Evolutionary conservation across 1,139 yeast species (phyloP), one percentile per base, ranked within the genome.

Genomic region (Protomyces pachydermus): DNA sequence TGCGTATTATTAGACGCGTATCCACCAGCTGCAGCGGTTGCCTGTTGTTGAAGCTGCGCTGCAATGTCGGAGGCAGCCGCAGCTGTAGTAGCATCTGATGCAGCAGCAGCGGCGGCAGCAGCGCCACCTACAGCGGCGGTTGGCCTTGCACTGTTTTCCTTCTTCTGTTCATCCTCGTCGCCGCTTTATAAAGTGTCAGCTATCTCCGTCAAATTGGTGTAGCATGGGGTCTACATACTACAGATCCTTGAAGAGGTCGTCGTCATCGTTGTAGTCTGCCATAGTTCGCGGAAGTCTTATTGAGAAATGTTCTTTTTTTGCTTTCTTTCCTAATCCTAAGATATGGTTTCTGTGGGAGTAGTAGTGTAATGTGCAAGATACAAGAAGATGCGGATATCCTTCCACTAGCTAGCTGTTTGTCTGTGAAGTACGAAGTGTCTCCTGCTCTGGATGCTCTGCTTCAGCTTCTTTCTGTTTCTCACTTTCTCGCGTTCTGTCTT

Each of bases 241-340:
- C 76, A 87, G 85, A 75, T 87, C 93, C 75, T 87, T 89, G 75
- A 87, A 87, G 76, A 78, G 75, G 65, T 88, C 91, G 76, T 89
- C 96, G 77, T 90, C 97, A 78, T 90, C 96, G 74, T 86, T 91
- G 56, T 65, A 64, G 28, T 46, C 65, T 35, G 64, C 66, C 65
- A 60, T 64, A 6, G 34, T 38, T 18, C 16, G 48, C 48, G 42
- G 16, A 9, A 14, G 42, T 5, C 16, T 37, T 32, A 2, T 14
- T 28, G 25, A n/a, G 45, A 5, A 16, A 5, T 14, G 25, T 2
- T n/a, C 5, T 46, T 28, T 10, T 42, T 42, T 18, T 16, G 48
- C 48, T 42, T 42, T n/a, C 48, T 42, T 5, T 12, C 25, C 18
- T 16, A 16, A 42, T 42, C 48, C 25, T 42, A 42, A 42, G 48